Percentiles rank a stretch among this genome's conserved stretches.
These are phyloP conservation scores for Bryoerythrophyllum caledonicum DNA, from an alignment of 225 moss, liverwort and hornwort genomes.

Conservation along the genomic window DNA sequence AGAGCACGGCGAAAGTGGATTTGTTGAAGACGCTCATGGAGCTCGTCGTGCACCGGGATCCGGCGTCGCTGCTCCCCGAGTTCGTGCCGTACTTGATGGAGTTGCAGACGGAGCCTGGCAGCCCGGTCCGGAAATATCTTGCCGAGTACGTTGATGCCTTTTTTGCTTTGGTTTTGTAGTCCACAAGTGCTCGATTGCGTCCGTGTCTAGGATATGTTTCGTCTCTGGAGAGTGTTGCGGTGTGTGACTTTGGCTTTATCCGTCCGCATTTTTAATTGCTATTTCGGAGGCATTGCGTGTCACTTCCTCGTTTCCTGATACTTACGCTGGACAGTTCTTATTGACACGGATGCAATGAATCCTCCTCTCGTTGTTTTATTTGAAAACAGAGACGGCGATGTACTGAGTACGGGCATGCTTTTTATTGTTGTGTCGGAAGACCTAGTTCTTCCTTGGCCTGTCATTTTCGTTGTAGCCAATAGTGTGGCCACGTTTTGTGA, in stretches of 20 bases:
- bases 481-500: not conserved
- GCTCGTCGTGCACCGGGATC: conserved; percentile 75
- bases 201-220: not conserved
- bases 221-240: not conserved
- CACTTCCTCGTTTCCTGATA: conserved; percentile 4
- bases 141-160: conserved; percentile 70
- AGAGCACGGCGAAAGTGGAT: conserved; percentile 69
- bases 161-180: not conserved
- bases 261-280: not conserved
- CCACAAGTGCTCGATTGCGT: too few relatives aligned
- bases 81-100: conserved; percentile 91
- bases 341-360: not conserved
- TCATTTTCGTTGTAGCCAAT: not conserved
- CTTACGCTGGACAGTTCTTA: not conserved
- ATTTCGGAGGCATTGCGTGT: not conserved
- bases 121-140: conserved; percentile 78
- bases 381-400: not conserved
- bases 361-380: not conserved
- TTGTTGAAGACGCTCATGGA: conserved; percentile 86
- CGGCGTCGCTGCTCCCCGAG: conserved; percentile 70
- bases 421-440: too few relatives aligned
- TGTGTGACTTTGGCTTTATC: not conserved
- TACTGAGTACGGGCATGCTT: not conserved
- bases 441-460: conserved; percentile 12
- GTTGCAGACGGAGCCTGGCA: conserved; percentile 82